Conservation (phyloP, 2,329 filamentous ascomycete species). For the Clarireedia homoeocarpa region DNA sequence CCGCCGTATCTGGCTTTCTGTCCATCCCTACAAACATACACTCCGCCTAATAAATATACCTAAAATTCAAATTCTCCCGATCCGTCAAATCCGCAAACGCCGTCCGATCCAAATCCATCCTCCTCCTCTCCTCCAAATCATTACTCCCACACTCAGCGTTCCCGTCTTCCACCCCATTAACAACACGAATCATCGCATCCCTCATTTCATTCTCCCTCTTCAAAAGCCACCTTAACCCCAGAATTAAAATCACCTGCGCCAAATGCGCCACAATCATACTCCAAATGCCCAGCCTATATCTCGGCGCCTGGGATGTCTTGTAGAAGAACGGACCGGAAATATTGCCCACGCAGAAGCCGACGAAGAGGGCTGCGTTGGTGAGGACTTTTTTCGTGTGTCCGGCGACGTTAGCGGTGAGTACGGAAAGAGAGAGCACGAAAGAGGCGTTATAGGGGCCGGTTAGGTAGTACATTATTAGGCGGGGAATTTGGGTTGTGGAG, state of each 20-base stretch:
- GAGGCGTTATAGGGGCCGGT: constrained; percentile 15
- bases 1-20: not conserved
- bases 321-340: constrained; percentile 35
- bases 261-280: constrained; percentile 1
- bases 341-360: constrained; percentile 42
- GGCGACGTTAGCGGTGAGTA: constrained; percentile 51
- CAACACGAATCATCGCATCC: not conserved
- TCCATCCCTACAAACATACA: not conserved
- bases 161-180: not conserved
- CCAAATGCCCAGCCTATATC: not conserved
- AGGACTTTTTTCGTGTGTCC: constrained; percentile 41
- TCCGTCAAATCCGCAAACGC: constrained; percentile 7
- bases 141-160: not conserved
- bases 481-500: constrained; percentile 34
- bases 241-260: not conserved
- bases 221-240: not conserved
- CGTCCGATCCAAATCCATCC: not conserved
- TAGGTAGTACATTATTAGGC: constrained; percentile 44
- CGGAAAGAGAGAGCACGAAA: constrained; percentile 30
- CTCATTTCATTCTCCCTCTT: not conserved
- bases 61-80: constrained; percentile 4
- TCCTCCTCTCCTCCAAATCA: constrained; percentile 1
- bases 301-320: constrained; percentile 2
- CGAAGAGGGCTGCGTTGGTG: constrained; percentile 35
- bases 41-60: not conserved